phyloP scores from a whole-genome alignment of 371 early-diverging fungal species.

The Mortierella sp. region DNA sequence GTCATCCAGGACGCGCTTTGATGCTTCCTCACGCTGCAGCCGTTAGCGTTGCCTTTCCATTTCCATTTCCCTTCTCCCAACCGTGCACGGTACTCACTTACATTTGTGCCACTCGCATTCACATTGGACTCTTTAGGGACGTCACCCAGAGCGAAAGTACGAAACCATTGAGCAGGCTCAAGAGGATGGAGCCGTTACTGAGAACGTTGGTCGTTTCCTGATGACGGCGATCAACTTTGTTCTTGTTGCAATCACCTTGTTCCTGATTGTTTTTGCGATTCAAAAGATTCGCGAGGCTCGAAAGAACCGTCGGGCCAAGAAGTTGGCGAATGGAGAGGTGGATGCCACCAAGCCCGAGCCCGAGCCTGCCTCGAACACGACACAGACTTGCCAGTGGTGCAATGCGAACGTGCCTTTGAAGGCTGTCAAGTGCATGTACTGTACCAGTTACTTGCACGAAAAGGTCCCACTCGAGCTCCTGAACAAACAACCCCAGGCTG shows the following conservation, averaged over 20 bases:
- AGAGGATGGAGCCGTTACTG: constrained; percentile 53
- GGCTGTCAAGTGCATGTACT: constrained; percentile 56
- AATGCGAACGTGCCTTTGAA: constrained; percentile 41
- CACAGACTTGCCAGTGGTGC: constrained; percentile 54
- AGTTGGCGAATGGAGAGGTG: constrained; percentile 18
- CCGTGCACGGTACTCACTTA: too few relatives aligned
- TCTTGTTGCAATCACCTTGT: constrained; percentile 44
- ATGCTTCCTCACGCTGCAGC: too few relatives aligned
- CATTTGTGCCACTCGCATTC: too few relatives aligned
- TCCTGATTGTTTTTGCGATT: constrained; percentile 33
- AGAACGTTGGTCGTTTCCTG: constrained; percentile 54
- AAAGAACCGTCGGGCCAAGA: constrained; percentile 7
- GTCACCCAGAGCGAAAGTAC: constrained; percentile 16
- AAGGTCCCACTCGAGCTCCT: constrained; percentile 49
- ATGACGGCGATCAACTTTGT: constrained; percentile 47
- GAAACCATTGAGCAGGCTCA: constrained; percentile 47
- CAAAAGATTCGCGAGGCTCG: constrained; percentile 16
- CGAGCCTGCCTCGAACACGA: constrained; percentile 30
- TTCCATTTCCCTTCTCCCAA: too few relatives aligned
- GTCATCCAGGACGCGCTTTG: too few relatives aligned
- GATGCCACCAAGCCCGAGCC: constrained; percentile 40
- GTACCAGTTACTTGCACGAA: constrained; percentile 53
- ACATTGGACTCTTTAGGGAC: too few relatives aligned
- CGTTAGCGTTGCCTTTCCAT: too few relatives aligned
- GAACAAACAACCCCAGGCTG: constrained; percentile 35